These are phyloP conservation scores for Botrytis tulipae DNA, from an alignment of 2,329 filamentous ascomycete genomes.

Conservation along the genomic window DNA sequence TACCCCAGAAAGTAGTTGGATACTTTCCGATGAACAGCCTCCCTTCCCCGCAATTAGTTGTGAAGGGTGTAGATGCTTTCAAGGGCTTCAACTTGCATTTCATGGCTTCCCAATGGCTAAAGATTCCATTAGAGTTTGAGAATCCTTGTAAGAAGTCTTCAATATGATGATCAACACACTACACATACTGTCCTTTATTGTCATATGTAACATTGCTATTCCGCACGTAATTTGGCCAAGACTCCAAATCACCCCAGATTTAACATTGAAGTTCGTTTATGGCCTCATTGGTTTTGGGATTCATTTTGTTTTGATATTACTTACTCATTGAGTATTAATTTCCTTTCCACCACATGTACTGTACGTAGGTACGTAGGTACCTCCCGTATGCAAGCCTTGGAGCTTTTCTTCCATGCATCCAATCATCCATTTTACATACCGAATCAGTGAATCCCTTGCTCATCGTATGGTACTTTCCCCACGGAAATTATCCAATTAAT, in stretches of 20 bases:
- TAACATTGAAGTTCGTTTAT: neutral
- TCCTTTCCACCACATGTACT: neutral
- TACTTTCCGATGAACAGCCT: neutral
- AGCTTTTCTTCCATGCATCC: neutral
- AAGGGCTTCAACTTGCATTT: neutral
- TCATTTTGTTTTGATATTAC: neutral
- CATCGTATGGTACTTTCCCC: conserved; percentile 5
- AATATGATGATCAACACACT: neutral
- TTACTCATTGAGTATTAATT: neutral
- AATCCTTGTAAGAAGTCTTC: neutral
- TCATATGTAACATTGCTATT: neutral
- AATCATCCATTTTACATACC: neutral
- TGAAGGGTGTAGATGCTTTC: neutral
- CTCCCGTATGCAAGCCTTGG: neutral
- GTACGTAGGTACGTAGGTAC: neutral
- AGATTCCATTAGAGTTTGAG: neutral
- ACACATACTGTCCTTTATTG: neutral
- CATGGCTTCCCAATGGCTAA: neutral
- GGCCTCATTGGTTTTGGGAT: conserved; percentile 5
- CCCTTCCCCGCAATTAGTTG: conserved; percentile 9
- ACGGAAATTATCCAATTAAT: neutral
- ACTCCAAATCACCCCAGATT: neutral
- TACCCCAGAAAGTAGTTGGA: neutral
- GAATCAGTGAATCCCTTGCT: neutral
- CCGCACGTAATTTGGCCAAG: conserved; percentile 1